These are phyloP conservation scores for Pinus albicaulis DNA, from an alignment of 75 land plant species.

Conservation along the genomic window DNA sequence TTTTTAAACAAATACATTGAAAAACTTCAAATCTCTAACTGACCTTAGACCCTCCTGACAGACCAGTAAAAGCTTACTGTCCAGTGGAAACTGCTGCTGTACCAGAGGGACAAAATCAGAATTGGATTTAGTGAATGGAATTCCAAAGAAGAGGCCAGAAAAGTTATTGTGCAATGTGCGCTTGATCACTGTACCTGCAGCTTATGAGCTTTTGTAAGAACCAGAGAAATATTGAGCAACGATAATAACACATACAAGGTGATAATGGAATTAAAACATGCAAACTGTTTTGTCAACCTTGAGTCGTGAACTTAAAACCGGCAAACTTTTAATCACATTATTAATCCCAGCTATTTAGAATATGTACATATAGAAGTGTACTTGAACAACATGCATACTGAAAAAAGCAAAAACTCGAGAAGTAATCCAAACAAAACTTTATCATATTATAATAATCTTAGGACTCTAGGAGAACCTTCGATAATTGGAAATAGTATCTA, in stretches of 20 bases:
- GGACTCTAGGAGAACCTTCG: neutral
- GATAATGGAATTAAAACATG: neutral
- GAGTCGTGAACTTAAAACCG: neutral
- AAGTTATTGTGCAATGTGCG: slow-evolving; percentile 83
- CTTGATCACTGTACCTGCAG: slow-evolving; percentile 77
- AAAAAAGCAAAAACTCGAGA: neutral
- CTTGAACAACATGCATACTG: neutral
- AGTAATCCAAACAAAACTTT: neutral
- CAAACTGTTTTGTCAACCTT: neutral
- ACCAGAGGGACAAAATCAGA: slow-evolving; percentile 76
- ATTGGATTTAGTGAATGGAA: slow-evolving; percentile 88
- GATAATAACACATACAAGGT: neutral
- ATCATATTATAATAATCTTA: neutral
- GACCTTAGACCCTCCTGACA: slow-evolving; percentile 97
- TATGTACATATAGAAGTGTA: neutral
- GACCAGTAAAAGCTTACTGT: slow-evolving; percentile 72
- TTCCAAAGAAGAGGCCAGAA: slow-evolving; percentile 85
- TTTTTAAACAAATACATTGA: neutral
- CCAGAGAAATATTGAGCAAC: neutral
- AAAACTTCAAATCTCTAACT: slow-evolving; percentile 8
- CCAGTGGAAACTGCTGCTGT: slow-evolving; percentile 62
- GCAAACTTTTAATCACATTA: neutral
- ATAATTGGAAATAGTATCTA: neutral
- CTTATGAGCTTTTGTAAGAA: neutral
- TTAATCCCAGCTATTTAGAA: neutral